These are phyloP conservation scores for Erodium moschatum DNA, from an alignment of 441 rosid species.

Conservation along the genomic window DNA sequence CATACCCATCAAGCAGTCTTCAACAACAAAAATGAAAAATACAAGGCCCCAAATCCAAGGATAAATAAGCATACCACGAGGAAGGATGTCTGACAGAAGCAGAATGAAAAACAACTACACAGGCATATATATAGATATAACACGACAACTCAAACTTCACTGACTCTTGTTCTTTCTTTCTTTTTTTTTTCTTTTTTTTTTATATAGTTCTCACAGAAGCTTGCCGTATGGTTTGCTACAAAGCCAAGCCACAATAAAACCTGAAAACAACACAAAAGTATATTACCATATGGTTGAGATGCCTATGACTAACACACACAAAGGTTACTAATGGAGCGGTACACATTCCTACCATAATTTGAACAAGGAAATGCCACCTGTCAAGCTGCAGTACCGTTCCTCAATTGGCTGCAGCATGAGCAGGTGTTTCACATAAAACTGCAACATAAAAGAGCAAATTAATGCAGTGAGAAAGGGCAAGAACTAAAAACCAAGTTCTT, in stretches of 20 bases:
- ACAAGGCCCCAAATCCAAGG: no score
- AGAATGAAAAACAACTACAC: not conserved
- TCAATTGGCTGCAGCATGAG: slow-evolving; percentile 48
- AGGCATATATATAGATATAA: not conserved
- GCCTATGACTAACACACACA: not conserved
- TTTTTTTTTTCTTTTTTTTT: not conserved
- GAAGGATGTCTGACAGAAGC: no score
- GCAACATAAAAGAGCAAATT: slow-evolving; percentile 18
- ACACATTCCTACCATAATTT: not conserved
- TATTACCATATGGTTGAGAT: not conserved
- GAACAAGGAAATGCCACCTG: slow-evolving; percentile 10
- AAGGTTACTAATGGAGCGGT: not conserved
- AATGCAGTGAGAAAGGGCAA: not conserved
- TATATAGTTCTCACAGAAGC: not conserved
- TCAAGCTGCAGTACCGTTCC: slow-evolving; percentile 10
- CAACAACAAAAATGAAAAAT: no score
- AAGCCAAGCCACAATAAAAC: slow-evolving; percentile 5
- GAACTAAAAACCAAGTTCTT: not conserved
- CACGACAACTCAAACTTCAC: not conserved
- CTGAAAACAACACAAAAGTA: slow-evolving; percentile 2
- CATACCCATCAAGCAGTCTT: no score
- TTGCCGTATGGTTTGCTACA: not conserved
- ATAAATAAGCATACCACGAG: not conserved
- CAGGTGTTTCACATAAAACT: slow-evolving; percentile 47
- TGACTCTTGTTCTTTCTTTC: not conserved